Evolutionary conservation across 2,329 filamentous ascomycete species (phyloP), one percentile per base, ranked within the genome.

Genomic region (Sclerotinia subarctica): DNA sequence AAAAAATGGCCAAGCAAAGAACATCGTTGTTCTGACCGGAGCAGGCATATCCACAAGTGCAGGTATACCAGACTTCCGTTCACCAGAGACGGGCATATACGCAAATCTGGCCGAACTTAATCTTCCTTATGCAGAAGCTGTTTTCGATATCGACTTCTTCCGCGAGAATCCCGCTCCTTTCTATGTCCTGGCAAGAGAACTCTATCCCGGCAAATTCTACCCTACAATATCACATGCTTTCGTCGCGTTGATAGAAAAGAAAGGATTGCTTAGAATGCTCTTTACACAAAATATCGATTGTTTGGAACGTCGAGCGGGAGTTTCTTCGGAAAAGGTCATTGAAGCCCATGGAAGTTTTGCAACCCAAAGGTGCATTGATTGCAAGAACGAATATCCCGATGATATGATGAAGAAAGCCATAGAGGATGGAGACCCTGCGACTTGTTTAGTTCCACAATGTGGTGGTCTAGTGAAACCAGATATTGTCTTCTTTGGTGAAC

Each of bases 231-330:
- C 93, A 2, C 95, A 99, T 80, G 90, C 87, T 47, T 99, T 99
- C 79, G 89, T 99, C 74, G 85, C 88, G 19, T 82, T 99, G 32
- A 87, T 98, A 21, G 86, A 94, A 68, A 82, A 88, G 69, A 97
- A 96, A 80, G 88, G 87, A 5, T 82, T 94, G 52, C 82, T 99
- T 32, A 82, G 90, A 72, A 95, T 93, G 82, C 86, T 95, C 65
- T 99, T 98, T 79, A 97, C 95, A 0, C 95, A 99, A 77, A 99
- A 99, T 76, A 98, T 99, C 73, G 95, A 99, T 80, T 97, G 93
- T 75, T 84, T 99, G 17, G 95, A 99, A 80, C 87, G 94, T 29
- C 85, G 87, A 73, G 95, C 94, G 17, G 95, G 95, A 35, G 88
- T 99, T 0, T 91, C 93, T 0, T 84, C 82, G 0, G 88, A 94